phyloP scores from a whole-genome alignment of 1,284 basidiomycete genomes.

The Stygiomarasmius scandens region DNA sequence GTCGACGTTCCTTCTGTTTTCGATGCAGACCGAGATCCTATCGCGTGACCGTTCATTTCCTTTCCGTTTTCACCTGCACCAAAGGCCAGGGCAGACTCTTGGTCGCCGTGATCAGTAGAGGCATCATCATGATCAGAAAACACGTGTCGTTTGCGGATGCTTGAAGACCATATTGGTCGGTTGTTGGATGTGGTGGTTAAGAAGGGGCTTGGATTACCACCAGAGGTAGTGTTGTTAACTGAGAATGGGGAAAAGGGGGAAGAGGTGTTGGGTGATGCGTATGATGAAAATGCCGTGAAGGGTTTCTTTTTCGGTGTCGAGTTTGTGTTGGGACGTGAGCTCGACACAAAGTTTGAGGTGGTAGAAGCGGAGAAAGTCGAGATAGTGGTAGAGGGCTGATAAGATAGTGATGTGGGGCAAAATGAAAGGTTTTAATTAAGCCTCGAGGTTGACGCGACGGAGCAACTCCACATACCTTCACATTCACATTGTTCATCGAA shows the following conservation, averaged over 20 bases:
- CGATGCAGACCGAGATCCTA: background rate
- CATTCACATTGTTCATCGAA: no score
- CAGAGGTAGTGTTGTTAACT: background rate
- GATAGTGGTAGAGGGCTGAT: background rate
- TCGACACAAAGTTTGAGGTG: background rate
- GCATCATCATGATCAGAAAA: slow-evolving; percentile 1
- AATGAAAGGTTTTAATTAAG: no score
- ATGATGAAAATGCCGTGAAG: background rate
- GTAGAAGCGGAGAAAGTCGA: background rate
- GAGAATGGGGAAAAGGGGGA: background rate
- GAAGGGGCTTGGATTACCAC: no score
- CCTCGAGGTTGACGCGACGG: no score
- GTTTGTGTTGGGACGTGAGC: background rate
- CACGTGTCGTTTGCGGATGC: slow-evolving; percentile 3
- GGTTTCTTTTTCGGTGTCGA: background rate
- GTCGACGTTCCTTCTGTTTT: background rate
- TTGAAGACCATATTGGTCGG: slow-evolving; percentile 11
- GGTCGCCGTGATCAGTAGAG: background rate
- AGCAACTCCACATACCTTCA: no score
- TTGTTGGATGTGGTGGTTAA: background rate
- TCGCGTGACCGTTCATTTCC: background rate
- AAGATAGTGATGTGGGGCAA: no score
- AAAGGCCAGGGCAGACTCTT: no score
- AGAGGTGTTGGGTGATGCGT: background rate
- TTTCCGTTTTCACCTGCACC: background rate